Evolutionary conservation across 2,329 filamentous ascomycete genomes (phyloP).

Genomic region (Stagonosporopsis vannaccii): DNA sequence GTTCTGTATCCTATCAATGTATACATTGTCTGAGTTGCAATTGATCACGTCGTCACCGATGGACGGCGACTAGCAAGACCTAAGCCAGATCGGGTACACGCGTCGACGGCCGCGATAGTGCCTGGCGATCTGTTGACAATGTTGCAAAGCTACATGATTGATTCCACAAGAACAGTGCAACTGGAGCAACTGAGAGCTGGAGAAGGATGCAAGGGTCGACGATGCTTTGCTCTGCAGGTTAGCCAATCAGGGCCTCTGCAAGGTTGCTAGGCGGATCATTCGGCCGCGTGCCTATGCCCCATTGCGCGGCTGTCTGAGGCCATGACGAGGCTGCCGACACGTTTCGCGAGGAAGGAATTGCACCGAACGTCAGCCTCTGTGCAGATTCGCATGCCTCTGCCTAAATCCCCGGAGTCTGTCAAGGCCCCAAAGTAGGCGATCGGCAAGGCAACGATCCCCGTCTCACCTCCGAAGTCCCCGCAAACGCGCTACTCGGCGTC

Average conservation of each 20-base stretch:
- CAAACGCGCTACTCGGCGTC: conserved; percentile 32
- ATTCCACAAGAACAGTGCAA: background rate
- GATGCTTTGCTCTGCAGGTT: conserved; percentile 2
- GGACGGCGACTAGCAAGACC: conserved; percentile 10
- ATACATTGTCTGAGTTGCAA: background rate
- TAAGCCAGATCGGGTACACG: conserved; percentile 23
- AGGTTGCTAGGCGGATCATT: conserved; percentile 15
- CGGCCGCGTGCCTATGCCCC: conserved; percentile 20
- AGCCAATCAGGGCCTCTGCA: conserved; percentile 6
- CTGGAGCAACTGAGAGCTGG: background rate
- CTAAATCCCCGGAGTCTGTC: background rate
- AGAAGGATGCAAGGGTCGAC: background rate
- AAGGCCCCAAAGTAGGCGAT: background rate
- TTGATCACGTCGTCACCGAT: conserved; percentile 19
- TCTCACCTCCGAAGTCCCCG: conserved; percentile 27
- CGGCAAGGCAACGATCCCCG: conserved; percentile 5
- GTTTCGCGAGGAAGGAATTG: background rate
- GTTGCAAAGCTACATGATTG: background rate
- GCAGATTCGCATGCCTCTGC: background rate
- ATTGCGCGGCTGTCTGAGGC: conserved; percentile 25
- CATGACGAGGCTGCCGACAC: conserved; percentile 24
- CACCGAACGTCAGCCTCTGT: background rate
- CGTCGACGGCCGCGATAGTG: background rate
- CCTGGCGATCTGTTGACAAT: conserved; percentile 9
- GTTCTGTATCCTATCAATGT: background rate